These are phyloP conservation scores for Melanogaster broomeanus DNA, from an alignment of 768 basidiomycete genomes.

Conservation along the genomic window DNA sequence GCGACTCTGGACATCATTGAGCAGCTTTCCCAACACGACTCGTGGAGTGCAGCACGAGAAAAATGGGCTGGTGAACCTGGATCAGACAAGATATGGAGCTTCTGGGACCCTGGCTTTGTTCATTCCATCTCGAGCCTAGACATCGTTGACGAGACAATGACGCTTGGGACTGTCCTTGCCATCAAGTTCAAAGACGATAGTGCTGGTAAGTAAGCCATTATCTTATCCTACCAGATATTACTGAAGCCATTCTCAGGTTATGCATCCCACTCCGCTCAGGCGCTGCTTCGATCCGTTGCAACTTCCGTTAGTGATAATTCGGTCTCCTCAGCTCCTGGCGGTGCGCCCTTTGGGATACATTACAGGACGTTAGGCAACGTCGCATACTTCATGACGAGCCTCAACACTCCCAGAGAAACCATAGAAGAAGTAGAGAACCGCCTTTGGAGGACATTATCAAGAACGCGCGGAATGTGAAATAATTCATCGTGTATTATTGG, in stretches of 20 bases:
- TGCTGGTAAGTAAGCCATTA: constrained; percentile 47
- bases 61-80: constrained; percentile 49
- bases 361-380: constrained; percentile 88
- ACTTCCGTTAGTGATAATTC: constrained; percentile 19
- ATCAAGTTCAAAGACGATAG: constrained; percentile 66
- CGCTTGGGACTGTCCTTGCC: constrained; percentile 82
- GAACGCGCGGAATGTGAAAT: neutral
- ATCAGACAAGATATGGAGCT: constrained; percentile 65
- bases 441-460: constrained; percentile 46
- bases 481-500: neutral
- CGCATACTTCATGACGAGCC: constrained; percentile 90
- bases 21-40: constrained; percentile 42
- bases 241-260: constrained; percentile 42
- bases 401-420: constrained; percentile 62
- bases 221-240: neutral
- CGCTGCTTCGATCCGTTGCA: constrained; percentile 55
- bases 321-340: constrained; percentile 48
- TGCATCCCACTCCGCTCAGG: constrained; percentile 64
- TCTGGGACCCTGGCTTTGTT: constrained; percentile 83
- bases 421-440: constrained; percentile 64
- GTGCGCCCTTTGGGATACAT: constrained; percentile 69
- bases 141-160: constrained; percentile 75
- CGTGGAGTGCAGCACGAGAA: constrained; percentile 59
- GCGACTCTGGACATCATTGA: constrained; percentile 72
- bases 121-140: constrained; percentile 53